These are phyloP conservation scores for Plasmodium gonderi DNA, from an alignment of 169 alveolate genomes.

Conservation along the genomic window DNA sequence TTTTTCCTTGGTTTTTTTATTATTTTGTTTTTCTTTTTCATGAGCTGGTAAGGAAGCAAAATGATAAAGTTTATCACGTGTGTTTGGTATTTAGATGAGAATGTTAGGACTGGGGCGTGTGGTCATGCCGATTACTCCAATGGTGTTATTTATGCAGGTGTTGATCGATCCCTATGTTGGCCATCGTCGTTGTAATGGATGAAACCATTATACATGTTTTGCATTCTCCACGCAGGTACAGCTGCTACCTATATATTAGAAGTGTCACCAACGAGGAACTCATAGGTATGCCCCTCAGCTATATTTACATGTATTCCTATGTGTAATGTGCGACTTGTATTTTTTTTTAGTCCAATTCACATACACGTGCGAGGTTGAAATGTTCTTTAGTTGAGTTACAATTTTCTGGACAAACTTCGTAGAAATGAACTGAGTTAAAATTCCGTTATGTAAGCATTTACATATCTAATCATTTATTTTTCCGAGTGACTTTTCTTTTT, in stretches of 20 bases:
- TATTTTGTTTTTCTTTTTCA: conserved; percentile 29
- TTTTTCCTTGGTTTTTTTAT: conserved; percentile 10
- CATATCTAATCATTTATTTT: neutral
- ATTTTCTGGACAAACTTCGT: no score
- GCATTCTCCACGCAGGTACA: neutral
- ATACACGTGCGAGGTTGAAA: no score
- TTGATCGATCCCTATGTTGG: neutral
- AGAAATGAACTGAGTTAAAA: no score
- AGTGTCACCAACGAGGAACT: neutral
- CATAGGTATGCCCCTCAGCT: neutral
- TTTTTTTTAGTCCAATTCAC: neutral
- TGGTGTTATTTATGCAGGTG: no score
- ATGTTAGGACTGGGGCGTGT: no score
- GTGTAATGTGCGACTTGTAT: no score
- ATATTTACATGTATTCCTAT: no score
- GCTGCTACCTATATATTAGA: neutral
- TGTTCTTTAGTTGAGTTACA: no score
- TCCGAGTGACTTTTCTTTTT: neutral
- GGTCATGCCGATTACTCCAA: no score
- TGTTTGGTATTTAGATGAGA: no score
- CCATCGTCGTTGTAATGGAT: neutral
- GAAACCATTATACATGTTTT: neutral
- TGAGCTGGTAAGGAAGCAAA: conserved; percentile 34
- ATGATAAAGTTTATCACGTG: no score
- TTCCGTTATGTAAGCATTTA: neutral